phyloP scores from a whole-genome alignment of 192 early-diverging fungal genomes.

The Coemansia sp. region DNA sequence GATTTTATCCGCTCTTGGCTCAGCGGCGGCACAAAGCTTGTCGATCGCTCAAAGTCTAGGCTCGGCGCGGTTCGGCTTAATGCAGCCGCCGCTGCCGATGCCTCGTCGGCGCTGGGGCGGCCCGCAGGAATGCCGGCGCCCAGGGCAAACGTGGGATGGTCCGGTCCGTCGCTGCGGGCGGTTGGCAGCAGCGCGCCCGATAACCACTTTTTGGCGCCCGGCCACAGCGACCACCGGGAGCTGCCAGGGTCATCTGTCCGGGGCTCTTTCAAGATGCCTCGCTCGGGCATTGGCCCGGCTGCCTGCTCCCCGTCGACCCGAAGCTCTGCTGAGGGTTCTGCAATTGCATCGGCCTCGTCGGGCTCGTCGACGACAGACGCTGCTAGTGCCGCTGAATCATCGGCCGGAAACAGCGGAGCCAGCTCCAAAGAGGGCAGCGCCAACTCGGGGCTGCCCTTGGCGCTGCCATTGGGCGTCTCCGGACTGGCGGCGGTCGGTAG shows the following conservation, averaged over 20 bases:
- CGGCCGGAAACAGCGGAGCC: constrained; percentile 33
- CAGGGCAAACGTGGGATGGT: constrained; percentile 40
- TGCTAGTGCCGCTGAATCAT: not conserved
- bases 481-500: not conserved
- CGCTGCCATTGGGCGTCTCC: not conserved
- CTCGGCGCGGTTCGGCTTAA: constrained; percentile 41
- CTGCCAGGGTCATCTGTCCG: constrained; percentile 22
- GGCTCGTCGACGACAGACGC: not conserved
- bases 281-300: constrained; percentile 16
- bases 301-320: not conserved
- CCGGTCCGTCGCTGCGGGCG: not conserved
- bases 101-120: not conserved
- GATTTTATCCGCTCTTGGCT: constrained; percentile 51
- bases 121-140: constrained; percentile 42
- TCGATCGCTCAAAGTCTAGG: constrained; percentile 47
- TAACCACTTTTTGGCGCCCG: constrained; percentile 47
- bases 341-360: not conserved
- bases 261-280: constrained; percentile 45
- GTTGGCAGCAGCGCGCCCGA: constrained; percentile 13
- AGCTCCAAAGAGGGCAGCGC: constrained; percentile 16
- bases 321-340: no score
- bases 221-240: constrained; percentile 46
- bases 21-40: constrained; percentile 40
- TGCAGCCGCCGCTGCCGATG: not conserved
- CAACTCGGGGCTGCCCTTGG: not conserved